Conservation (phyloP, 345 rosid species). For the Brassica cretica region DNA sequence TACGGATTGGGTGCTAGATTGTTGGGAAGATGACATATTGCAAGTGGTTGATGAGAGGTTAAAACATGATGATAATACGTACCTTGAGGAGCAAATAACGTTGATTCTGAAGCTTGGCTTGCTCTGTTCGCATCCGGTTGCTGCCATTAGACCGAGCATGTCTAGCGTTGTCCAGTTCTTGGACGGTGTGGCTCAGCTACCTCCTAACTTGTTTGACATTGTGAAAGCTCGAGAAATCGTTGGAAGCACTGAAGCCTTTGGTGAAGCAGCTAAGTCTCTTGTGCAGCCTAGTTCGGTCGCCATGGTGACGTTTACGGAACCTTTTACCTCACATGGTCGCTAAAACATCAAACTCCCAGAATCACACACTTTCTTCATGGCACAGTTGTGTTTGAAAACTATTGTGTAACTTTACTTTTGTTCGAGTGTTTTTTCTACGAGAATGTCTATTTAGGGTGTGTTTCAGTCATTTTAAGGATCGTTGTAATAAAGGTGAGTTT, state of each 20-base stretch:
- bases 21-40: slow-evolving; percentile 35
- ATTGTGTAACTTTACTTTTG: not conserved
- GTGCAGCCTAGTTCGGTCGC: not conserved
- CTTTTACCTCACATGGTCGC: slow-evolving; percentile 28
- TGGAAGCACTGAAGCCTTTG: not conserved
- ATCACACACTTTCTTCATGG: not conserved
- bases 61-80: not conserved
- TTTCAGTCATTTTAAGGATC: not conserved
- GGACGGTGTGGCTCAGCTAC: not conserved
- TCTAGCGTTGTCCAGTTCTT: not conserved
- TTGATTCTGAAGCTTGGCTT: slow-evolving; percentile 43
- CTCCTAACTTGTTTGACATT: not conserved
- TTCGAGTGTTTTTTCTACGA: not conserved
- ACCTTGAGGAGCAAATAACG: slow-evolving; percentile 37
- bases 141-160: not conserved
- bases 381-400: not conserved
- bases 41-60: slow-evolving; percentile 32
- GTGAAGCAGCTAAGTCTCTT: not conserved
- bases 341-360: not conserved
- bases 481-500: not conserved
- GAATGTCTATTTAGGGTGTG: not conserved
- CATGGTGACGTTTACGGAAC: slow-evolving; percentile 16
- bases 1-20: slow-evolving; percentile 37
- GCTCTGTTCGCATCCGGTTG: slow-evolving; percentile 22
- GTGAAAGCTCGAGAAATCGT: not conserved